Conservation (phyloP, 2,329 filamentous ascomycete genomes). For the Fusarium sp. region DNA sequence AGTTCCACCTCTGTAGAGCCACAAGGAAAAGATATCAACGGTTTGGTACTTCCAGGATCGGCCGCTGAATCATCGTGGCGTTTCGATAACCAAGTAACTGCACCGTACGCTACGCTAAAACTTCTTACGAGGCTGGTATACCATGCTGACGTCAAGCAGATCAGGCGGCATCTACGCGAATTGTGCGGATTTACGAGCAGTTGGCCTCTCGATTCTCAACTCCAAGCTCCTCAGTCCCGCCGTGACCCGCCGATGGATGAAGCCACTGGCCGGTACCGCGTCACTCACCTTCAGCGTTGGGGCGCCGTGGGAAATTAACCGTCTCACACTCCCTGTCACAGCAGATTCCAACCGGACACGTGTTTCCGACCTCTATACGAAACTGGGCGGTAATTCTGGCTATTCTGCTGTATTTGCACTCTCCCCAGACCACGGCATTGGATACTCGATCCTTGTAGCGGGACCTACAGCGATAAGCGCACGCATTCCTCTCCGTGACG, state of each 20-base stretch:
- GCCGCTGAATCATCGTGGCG: not conserved
- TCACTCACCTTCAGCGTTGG: slow-evolving; percentile 28
- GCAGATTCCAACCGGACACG: slow-evolving; percentile 39
- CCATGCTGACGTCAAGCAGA: not conserved
- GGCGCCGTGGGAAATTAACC: slow-evolving; percentile 39
- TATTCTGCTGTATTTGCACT: slow-evolving; percentile 45
- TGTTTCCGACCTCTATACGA: slow-evolving; percentile 45
- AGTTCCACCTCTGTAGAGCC: not conserved
- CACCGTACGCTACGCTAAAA: not conserved
- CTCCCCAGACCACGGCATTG: slow-evolving; percentile 48
- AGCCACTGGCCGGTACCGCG: slow-evolving; percentile 25
- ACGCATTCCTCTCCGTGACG: not conserved
- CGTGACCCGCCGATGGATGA: slow-evolving; percentile 34
- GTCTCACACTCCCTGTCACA: slow-evolving; percentile 18
- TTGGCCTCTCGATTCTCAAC: slow-evolving; percentile 37
- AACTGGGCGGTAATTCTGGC: slow-evolving; percentile 43
- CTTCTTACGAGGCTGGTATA: too few relatives aligned
- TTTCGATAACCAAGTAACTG: slow-evolving; percentile 4
- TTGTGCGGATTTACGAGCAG: not conserved
- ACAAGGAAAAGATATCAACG: not conserved
- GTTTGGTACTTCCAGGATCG: not conserved
- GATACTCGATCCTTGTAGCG: slow-evolving; percentile 15
- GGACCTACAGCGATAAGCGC: not conserved
- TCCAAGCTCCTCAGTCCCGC: slow-evolving; percentile 21
- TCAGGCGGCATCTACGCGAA: slow-evolving; percentile 8